phyloP scores from a whole-genome alignment of 257 asterid species.

The Solanum neorickii region DNA sequence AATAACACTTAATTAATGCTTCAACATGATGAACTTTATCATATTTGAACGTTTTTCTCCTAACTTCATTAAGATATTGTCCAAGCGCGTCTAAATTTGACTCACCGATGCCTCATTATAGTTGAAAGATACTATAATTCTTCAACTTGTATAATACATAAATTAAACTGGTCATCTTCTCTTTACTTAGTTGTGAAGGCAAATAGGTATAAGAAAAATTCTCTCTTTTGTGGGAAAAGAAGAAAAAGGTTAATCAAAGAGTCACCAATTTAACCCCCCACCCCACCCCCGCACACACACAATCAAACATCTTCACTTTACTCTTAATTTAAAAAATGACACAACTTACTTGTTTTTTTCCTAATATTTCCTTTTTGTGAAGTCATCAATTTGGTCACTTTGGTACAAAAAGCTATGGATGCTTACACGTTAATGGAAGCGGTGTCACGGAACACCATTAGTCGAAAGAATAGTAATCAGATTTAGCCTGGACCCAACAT shows the following conservation, averaged over 20 bases:
- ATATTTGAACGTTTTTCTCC: neutral
- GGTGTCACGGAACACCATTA: neutral
- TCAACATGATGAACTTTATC: neutral
- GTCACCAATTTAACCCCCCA: neutral
- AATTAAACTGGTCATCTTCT: neutral
- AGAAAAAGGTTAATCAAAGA: neutral
- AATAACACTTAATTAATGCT: neutral
- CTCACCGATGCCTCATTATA: neutral
- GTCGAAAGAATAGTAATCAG: neutral
- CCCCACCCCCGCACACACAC: too few species aligned
- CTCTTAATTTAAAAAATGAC: neutral
- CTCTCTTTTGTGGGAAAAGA: neutral
- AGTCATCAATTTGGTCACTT: neutral
- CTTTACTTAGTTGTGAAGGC: neutral
- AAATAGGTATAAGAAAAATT: neutral
- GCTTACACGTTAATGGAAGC: neutral
- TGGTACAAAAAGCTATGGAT: neutral
- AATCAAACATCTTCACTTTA: neutral
- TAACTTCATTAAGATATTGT: neutral
- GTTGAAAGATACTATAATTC: neutral
- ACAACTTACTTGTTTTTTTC: neutral
- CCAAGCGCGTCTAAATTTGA: neutral
- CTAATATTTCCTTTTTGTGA: neutral
- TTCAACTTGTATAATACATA: neutral
- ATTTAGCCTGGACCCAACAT: neutral